These are phyloP conservation scores for Rugonectria rugulosa DNA, from an alignment of 2,329 filamentous ascomycete genomes.

Conservation along the genomic window DNA sequence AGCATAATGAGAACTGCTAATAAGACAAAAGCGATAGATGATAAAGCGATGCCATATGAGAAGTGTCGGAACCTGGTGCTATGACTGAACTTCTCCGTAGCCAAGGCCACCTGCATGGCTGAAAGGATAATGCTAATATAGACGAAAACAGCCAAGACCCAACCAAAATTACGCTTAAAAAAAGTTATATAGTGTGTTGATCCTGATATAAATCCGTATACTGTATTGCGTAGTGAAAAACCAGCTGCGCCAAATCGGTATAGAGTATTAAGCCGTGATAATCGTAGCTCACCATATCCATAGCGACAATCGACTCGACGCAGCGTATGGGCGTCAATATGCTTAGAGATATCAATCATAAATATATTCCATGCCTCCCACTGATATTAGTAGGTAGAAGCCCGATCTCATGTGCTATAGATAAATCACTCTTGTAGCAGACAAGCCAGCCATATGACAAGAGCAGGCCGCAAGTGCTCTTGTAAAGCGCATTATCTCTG, in stretches of 20 bases:
- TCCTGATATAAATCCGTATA: constrained; percentile 10
- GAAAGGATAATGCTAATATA: constrained; percentile 13
- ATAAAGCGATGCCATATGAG: constrained; percentile 3
- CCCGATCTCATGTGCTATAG: constrained; percentile 1
- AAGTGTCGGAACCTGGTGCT: constrained; percentile 1
- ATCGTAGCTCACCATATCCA: constrained; percentile 20
- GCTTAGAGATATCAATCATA: neutral
- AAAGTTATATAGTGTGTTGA: constrained; percentile 9
- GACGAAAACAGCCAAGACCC: constrained; percentile 14
- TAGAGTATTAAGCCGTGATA: constrained; percentile 21
- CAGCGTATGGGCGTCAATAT: neutral
- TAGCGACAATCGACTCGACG: constrained; percentile 4
- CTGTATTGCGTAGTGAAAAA: neutral
- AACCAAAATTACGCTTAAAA: constrained; percentile 16
- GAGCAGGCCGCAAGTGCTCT: constrained; percentile 8
- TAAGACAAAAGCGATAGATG: constrained; percentile 8
- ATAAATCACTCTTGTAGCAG: constrained; percentile 5
- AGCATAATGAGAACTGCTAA: neutral
- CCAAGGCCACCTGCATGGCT: constrained; percentile 15
- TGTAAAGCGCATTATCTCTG: neutral
- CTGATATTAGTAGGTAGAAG: neutral
- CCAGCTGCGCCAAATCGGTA: constrained; percentile 1
- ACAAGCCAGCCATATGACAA: constrained; percentile 17
- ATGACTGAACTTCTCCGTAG: constrained; percentile 4
- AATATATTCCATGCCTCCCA: constrained; percentile 15